phyloP scores from a whole-genome alignment of 1,284 basidiomycete genomes.

The Pseudozyma thailandica region DNA sequence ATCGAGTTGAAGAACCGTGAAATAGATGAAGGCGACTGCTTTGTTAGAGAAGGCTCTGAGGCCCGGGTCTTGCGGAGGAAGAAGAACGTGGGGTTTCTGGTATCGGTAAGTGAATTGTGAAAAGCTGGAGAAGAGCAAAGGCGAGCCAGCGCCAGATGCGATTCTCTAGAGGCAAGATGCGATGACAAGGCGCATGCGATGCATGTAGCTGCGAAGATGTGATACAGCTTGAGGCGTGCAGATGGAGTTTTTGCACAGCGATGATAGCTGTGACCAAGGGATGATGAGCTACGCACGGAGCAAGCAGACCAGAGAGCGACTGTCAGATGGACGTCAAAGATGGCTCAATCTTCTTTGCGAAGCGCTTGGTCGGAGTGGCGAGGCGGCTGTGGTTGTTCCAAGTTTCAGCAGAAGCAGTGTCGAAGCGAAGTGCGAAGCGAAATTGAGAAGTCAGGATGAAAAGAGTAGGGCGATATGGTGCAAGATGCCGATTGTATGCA shows the following conservation, averaged over 20 bases:
- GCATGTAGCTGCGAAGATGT: conserved; percentile 1
- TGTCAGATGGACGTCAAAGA: neutral
- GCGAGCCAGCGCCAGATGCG: conserved; percentile 30
- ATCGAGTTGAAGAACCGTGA: too few species aligned
- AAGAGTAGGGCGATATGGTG: neutral
- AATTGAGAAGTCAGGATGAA: neutral
- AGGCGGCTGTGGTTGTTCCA: neutral
- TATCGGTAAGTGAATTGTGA: neutral
- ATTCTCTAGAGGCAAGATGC: conserved; percentile 13
- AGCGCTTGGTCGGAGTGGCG: neutral
- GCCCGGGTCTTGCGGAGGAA: neutral
- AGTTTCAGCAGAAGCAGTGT: neutral
- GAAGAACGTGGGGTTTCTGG: neutral
- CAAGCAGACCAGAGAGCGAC: too few species aligned
- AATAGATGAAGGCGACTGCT: too few species aligned
- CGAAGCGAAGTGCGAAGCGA: neutral
- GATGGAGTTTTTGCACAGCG: neutral
- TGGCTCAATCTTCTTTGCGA: neutral
- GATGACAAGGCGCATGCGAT: conserved; percentile 18
- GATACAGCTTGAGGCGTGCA: neutral
- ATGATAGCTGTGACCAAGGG: neutral
- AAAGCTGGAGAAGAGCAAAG: conserved; percentile 4
- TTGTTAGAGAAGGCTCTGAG: too few species aligned
- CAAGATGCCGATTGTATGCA: neutral
- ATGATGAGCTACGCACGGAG: too few species aligned